Evolutionary conservation across 164 flowering plant genomes (phyloP).

Genomic region (Magnolia changhungtana): DNA sequence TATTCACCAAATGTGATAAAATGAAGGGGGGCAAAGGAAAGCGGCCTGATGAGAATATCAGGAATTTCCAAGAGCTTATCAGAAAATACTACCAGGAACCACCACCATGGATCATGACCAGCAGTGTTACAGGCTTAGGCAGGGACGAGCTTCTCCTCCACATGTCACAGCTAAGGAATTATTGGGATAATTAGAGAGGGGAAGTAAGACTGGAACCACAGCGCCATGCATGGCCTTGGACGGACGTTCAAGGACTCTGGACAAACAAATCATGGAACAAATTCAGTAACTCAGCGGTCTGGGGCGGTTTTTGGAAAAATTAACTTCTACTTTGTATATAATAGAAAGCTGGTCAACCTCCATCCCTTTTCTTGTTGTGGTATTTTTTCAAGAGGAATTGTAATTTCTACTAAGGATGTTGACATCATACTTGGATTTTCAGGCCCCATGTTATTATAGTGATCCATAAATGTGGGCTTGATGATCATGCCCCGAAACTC

Average conservation of each 20-base stretch:
- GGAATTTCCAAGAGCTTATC: conserved; percentile 38
- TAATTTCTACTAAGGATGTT: no score
- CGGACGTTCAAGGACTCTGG: neutral
- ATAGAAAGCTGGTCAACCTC: neutral
- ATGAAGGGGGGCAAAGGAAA: conserved; percentile 58
- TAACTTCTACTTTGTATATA: neutral
- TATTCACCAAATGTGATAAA: conserved; percentile 94
- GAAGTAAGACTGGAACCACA: neutral
- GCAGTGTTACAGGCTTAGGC: conserved; percentile 87
- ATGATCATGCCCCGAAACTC: no score
- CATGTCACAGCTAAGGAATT: conserved; percentile 91
- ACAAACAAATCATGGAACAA: neutral
- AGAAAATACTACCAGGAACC: conserved; percentile 35
- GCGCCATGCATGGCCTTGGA: neutral
- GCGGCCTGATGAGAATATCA: conserved; percentile 59
- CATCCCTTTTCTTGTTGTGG: neutral
- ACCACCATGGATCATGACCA: conserved; percentile 98
- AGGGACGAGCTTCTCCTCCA: conserved; percentile 89
- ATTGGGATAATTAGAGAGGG: conserved; percentile 65
- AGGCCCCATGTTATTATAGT: no score
- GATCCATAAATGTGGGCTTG: no score
- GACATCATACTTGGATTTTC: no score
- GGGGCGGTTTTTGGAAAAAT: neutral
- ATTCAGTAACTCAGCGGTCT: neutral
- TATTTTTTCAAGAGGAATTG: no score